Evolutionary conservation across 1,284 basidiomycete genomes (phyloP).

Genomic region (Malassezia nana): DNA sequence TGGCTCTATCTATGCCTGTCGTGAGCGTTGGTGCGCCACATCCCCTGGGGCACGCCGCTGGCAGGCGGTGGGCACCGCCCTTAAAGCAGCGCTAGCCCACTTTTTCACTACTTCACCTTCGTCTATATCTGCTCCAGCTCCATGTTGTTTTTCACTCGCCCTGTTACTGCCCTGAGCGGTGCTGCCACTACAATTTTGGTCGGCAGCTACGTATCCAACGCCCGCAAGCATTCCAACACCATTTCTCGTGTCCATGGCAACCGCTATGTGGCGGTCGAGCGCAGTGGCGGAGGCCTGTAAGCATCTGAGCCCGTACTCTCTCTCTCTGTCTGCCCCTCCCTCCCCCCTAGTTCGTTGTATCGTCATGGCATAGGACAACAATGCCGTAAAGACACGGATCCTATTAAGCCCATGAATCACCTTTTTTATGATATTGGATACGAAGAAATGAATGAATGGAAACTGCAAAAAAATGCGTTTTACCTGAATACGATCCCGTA

Average conservation of each 20-base stretch:
- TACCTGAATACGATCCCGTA: no score
- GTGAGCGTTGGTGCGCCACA: no score
- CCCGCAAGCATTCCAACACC: background rate
- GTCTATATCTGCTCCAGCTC: background rate
- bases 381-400: no score
- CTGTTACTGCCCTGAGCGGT: background rate
- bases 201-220: background rate
- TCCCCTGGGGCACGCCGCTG: no score
- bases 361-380: no score
- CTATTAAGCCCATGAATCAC: no score
- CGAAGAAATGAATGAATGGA: background rate
- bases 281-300: conserved; percentile 17
- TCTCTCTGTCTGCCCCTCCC: no score
- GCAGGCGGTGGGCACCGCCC: no score
- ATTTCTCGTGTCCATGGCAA: background rate
- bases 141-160: background rate
- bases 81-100: no score
- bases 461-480: no score
- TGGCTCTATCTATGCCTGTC: no score
- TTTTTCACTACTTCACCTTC: background rate
- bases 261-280: conserved; percentile 14
- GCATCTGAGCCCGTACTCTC: background rate
- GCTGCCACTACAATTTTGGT: background rate
- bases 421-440: background rate
- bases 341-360: no score